phyloP scores from a whole-genome alignment of 1,284 basidiomycete genomes.

The Trichosporon faecale region DNA sequence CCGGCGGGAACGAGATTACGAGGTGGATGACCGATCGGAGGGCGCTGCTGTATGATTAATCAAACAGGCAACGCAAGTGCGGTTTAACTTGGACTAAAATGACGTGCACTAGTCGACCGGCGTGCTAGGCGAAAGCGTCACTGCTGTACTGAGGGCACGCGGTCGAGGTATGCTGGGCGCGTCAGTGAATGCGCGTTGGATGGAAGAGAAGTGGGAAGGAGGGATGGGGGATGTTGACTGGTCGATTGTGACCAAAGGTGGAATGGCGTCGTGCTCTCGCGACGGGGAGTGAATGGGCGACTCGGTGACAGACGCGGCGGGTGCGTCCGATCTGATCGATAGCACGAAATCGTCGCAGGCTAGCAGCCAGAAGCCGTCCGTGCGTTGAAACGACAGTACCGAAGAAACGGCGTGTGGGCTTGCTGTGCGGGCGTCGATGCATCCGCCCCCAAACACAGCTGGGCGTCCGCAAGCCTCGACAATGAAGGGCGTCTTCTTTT shows the following conservation, averaged over 20 bases:
- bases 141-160: background rate
- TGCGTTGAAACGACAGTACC: slow-evolving; percentile 2
- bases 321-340: background rate
- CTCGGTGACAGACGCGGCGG: background rate
- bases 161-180: background rate
- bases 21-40: background rate
- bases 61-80: background rate
- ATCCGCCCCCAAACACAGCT: background rate
- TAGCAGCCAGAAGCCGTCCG: background rate
- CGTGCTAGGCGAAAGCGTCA: background rate
- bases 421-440: background rate
- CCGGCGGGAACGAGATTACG: background rate
- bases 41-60: background rate
- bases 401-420: background rate
- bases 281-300: background rate
- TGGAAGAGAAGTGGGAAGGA: background rate
- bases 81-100: background rate
- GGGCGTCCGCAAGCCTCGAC: background rate
- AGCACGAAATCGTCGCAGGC: background rate
- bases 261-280: background rate
- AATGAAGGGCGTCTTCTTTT: background rate
- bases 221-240: background rate
- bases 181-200: background rate
- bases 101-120: background rate
- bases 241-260: background rate